Base-by-base conservation (phyloP, 805 yeast genomes). In the Kluyveromyces starmeri region DNA sequence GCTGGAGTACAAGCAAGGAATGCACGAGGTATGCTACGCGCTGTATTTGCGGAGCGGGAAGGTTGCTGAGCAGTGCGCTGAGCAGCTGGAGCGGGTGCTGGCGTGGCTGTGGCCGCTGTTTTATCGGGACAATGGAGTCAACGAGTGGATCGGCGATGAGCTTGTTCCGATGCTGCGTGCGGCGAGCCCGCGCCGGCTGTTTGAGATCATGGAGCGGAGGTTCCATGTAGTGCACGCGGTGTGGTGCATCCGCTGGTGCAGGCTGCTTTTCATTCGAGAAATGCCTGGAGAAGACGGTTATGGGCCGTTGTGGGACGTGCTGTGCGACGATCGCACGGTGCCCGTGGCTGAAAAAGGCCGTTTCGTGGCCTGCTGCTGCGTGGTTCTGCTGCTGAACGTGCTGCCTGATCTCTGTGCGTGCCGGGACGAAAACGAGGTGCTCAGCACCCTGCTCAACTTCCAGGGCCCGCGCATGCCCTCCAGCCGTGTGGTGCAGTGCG, bases 221-320 rank as follows among this genome's bases (percentile, higher is more conserved):
- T 24, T 28, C 29, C 28, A 31, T 7, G n/a, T 32, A 15, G 28
- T 37, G 5, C 51, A 50, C 29, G 29, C 53, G 21, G 44, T 56
- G 15, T 56, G 61, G 61, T 40, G 55, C n/a, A 42, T 56, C 24
- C 40, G 60, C 24, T 56, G 61, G 61, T 50, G 53, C 13, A 39
- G 60, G 27, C 37, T 56, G 26, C 33, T 55, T 5, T 48, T 56
- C 13, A 26, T 55, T 20, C 46, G 61, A 34, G 61, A 56, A 33
- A 34, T 56, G 18, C 4, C 13, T 13, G 15, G 12, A 8, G 13
- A 17, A 3, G 33, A 20, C 20, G 23, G 15, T 25, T 28, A 20
- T 12, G 33, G 45, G n/a, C 40, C 43, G 10, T 40, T 56, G 10
- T 56, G 61, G 61, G 59, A 54, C 38, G 58, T 50, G 39, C 31